Evolutionary conservation across 306 rosid species (phyloP).

Genomic region (Lupinus albus): DNA sequence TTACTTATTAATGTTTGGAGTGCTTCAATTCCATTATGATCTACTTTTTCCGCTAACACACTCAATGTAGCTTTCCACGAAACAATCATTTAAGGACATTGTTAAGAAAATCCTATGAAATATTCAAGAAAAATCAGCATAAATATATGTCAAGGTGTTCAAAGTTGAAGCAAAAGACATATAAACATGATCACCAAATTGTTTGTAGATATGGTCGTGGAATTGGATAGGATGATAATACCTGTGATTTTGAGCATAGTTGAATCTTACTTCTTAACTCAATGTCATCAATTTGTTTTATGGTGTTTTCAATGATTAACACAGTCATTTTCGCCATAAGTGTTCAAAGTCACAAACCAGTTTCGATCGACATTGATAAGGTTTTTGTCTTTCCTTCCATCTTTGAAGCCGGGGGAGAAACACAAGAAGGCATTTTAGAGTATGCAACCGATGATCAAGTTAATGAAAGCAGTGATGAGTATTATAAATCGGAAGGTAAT

Average conservation of each 20-base stretch:
- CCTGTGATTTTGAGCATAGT: slow-evolving; percentile 28
- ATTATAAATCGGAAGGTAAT: slow-evolving; percentile 12
- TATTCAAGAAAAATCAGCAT: neutral
- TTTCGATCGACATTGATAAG: slow-evolving; percentile 23
- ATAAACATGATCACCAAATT: neutral
- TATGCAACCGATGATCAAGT: slow-evolving; percentile 1
- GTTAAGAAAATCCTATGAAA: neutral
- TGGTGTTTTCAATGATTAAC: slow-evolving; percentile 45
- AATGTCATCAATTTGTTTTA: slow-evolving; percentile 36
- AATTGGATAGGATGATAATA: slow-evolving; percentile 28
- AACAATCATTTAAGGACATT: slow-evolving; percentile 23
- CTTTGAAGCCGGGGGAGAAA: slow-evolving; percentile 21
- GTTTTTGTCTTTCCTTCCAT: neutral
- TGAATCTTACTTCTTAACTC: slow-evolving; percentile 12
- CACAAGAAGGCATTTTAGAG: slow-evolving; percentile 2
- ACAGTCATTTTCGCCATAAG: slow-evolving; percentile 39
- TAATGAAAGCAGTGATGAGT: slow-evolving; percentile 27
- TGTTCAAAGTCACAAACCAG: slow-evolving; percentile 28
- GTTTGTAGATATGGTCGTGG: slow-evolving; percentile 27
- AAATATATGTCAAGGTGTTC: neutral
- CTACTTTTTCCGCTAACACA: slow-evolving; percentile 9
- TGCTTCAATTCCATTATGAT: slow-evolving; percentile 30
- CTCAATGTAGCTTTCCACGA: slow-evolving; percentile 35
- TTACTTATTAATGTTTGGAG: neutral
- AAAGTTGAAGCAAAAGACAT: neutral